phyloP scores from a whole-genome alignment of 1,284 basidiomycete species.

The Nidula niveotomentosa region DNA sequence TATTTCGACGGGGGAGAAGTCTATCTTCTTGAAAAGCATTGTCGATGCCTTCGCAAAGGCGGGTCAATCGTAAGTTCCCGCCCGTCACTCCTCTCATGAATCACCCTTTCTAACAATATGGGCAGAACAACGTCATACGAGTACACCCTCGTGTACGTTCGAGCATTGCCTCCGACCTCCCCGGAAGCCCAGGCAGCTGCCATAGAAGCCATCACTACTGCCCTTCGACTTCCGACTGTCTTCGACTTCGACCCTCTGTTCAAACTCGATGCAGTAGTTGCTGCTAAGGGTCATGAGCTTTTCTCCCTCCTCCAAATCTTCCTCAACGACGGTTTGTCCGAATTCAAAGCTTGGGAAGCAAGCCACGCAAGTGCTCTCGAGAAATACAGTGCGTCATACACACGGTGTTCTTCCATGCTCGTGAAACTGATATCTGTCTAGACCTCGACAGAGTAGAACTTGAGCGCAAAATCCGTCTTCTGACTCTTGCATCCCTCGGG shows the following conservation, averaged over 20 bases:
- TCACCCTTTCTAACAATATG: not conserved
- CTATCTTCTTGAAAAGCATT: constrained; percentile 68
- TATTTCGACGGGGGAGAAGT: constrained; percentile 65
- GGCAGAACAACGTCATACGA: constrained; percentile 60
- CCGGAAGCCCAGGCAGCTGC: constrained; percentile 51
- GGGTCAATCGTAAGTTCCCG: constrained; percentile 50
- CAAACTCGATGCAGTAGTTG: constrained; percentile 71
- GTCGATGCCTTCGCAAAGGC: constrained; percentile 62
- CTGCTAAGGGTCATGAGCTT: constrained; percentile 67
- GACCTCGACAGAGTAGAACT: constrained; percentile 59
- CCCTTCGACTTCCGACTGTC: constrained; percentile 67
- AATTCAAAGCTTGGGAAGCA: constrained; percentile 65
- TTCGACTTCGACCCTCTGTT: constrained; percentile 86
- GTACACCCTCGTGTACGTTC: constrained; percentile 62
- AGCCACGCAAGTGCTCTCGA: constrained; percentile 51
- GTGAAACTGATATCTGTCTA: constrained; percentile 12
- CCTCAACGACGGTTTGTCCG: constrained; percentile 62
- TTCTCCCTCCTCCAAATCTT: constrained; percentile 74
- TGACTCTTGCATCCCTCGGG: constrained; percentile 79
- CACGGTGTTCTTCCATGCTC: not conserved
- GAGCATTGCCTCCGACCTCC: constrained; percentile 55
- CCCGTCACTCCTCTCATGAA: no score
- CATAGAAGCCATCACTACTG: constrained; percentile 61
- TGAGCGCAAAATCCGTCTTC: constrained; percentile 80
- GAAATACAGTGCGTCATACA: constrained; percentile 55